These are phyloP conservation scores for Umbelopsis ramanniana DNA, from an alignment of 192 early-diverging fungal species.

Conservation along the genomic window DNA sequence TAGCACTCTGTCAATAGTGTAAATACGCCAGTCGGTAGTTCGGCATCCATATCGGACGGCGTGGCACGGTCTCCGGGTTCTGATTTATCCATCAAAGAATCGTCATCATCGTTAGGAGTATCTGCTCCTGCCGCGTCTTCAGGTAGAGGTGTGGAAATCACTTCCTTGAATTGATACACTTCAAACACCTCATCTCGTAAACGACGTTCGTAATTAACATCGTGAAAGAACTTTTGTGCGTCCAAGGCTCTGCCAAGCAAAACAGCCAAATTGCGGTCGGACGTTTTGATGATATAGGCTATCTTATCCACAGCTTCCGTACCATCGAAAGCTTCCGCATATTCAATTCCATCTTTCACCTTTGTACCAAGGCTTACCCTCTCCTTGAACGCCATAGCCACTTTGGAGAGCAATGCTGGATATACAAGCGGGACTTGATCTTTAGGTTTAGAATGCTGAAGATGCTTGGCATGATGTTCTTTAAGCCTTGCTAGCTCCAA, in stretches of 20 bases:
- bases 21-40: constrained; percentile 83
- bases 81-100: constrained; percentile 19
- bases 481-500: not conserved
- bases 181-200: constrained; percentile 82
- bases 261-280: constrained; percentile 86
- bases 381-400: constrained; percentile 69
- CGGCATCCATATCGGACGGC: constrained; percentile 23
- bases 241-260: constrained; percentile 87
- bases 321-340: constrained; percentile 85
- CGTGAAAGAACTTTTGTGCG: constrained; percentile 90
- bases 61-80: not conserved
- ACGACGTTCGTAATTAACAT: constrained; percentile 83
- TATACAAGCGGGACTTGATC: constrained; percentile 60
- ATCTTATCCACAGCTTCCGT: constrained; percentile 82
- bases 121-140: constrained; percentile 10
- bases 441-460: not conserved
- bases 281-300: constrained; percentile 74
- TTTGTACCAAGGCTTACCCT: constrained; percentile 64
- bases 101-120: constrained; percentile 21
- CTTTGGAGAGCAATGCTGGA: constrained; percentile 72
- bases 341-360: constrained; percentile 80
- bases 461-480: not conserved
- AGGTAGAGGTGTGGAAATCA: constrained; percentile 18
- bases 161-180: constrained; percentile 77
- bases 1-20: constrained; percentile 92